Percentiles rank a stretch among this genome's conserved stretches.
Conservation (phyloP, 106 monocot genomes). For the Phalaenopsis equestris region DNA sequence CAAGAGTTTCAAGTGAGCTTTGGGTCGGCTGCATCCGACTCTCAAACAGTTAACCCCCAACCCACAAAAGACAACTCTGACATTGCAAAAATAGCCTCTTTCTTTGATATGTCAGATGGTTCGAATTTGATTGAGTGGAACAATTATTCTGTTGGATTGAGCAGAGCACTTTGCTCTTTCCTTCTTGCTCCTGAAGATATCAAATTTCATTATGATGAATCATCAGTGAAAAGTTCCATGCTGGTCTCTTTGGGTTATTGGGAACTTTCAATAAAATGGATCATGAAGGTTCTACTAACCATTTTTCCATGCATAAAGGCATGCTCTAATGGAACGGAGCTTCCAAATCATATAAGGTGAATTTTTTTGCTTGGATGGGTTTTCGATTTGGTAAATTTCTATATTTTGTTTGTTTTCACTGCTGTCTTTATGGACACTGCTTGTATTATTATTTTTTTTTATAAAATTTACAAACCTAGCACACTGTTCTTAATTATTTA, state of each 20-base stretch:
- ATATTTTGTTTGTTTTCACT: neutral
- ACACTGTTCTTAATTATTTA: too few species aligned
- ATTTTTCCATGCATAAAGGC: conserved; percentile 95
- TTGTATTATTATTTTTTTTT: neutral
- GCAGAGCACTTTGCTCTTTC: conserved; percentile 84
- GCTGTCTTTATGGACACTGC: neutral
- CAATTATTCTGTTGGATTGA: conserved; percentile 52
- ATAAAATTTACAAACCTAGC: too few species aligned
- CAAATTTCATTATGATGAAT: conserved; percentile 19
- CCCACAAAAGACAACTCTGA: conserved; percentile 13
- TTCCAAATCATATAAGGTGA: conserved; percentile 84
- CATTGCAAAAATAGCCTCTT: neutral
- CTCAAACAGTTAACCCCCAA: conserved; percentile 10
- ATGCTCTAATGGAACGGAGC: conserved; percentile 51
- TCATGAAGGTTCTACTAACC: conserved; percentile 74
- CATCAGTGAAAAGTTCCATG: conserved; percentile 36
- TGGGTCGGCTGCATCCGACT: conserved; percentile 15
- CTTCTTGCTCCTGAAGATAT: conserved; percentile 68
- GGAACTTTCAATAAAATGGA: conserved; percentile 87
- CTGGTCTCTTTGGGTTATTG: conserved; percentile 67
- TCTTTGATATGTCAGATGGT: conserved; percentile 14
- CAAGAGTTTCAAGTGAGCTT: conserved; percentile 48
- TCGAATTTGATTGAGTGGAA: conserved; percentile 49
- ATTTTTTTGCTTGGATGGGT: neutral
- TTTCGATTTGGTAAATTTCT: neutral